Evolutionary conservation across 1,139 yeast species (phyloP), one percentile per base, ranked within the genome.

Genomic region (Zhuliangozyma blackwelliae): DNA sequence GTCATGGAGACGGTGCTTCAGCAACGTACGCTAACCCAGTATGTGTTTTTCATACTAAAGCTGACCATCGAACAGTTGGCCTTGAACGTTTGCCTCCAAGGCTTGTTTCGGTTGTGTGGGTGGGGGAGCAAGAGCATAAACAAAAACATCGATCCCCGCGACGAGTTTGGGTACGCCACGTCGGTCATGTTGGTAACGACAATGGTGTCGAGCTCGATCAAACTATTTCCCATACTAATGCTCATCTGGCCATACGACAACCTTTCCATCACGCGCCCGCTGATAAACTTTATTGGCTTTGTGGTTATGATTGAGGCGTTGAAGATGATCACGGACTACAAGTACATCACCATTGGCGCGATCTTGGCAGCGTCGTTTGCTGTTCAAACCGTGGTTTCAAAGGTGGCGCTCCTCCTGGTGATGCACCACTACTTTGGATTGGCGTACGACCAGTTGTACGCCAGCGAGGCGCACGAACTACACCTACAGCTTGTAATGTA

Each of bases 191-290:
- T 89, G 1, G 72, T 81, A 5, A 83, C 96, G 0, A 71, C 88
- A 1, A 56, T 89, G 32, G 73, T 88, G 3, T 80, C 97, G 0
- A 79, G 87, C 31, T 78, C 88, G 1, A 80, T 92, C 29, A 86
- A 83, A 52, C 68, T 92, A 20, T 82, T 90, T 44, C 98, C 98
- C 0, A 84, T 94, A n/a, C 66, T 92, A 27, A 90, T 90, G 90
- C 68, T 92, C 28, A 90, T 94, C 27, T 92, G 99, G 99, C 92
- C 96, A 1, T 92, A 92, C 53, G 97, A 92, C 52, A 57, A 56
- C 28, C 75, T 86, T 7, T 72, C 85, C 0, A 68, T 82, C 7
- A 83, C 87, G 0, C 73, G 81, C 10, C 66, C 68, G 12, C 65
- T 81, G 11, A 82, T 85, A 23, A 77, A 76, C 40, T 63, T 78